A percentile compares a stretch with the other conserved stretches of the same genome.
phyloP scores from a whole-genome alignment of 2,329 filamentous ascomycete species.

The Calcarisporium arbuscula region DNA sequence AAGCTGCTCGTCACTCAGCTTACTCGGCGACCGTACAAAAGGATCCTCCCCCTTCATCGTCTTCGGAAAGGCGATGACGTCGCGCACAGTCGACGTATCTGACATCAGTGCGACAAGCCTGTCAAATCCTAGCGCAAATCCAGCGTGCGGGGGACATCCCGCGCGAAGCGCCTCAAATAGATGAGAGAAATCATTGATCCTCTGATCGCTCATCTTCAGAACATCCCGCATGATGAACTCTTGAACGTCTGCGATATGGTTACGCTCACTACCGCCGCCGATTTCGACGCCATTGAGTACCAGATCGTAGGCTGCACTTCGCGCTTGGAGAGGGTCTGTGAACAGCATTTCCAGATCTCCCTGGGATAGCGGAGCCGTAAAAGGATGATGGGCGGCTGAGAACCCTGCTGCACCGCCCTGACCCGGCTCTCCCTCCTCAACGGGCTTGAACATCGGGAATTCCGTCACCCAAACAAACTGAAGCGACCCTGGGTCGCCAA shows the following conservation, averaged over 20 bases:
- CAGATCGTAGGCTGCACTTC: constrained; percentile 89
- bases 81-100: constrained; percentile 69
- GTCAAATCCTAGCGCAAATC: constrained; percentile 89
- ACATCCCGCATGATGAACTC: constrained; percentile 79
- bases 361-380: constrained; percentile 74
- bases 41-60: constrained; percentile 82
- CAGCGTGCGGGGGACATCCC: constrained; percentile 91
- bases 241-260: constrained; percentile 78
- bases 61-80: constrained; percentile 97
- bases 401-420: constrained; percentile 79
- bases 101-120: constrained; percentile 75
- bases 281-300: constrained; percentile 94
- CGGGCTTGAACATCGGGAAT: constrained; percentile 87
- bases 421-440: constrained; percentile 56
- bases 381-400: constrained; percentile 87
- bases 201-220: constrained; percentile 65
- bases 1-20: constrained; percentile 53
- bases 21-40: constrained; percentile 71
- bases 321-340: constrained; percentile 63
- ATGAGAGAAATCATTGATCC: constrained; percentile 78
- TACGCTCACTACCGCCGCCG: constrained; percentile 87
- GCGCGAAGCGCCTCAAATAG: constrained; percentile 73
- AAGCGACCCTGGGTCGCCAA: constrained; percentile 39
- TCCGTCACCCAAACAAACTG: constrained; percentile 79
- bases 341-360: constrained; percentile 69